These are phyloP conservation scores for Henningerozyma blattae DNA, from an alignment of 805 yeast genomes.

Conservation along the genomic window DNA sequence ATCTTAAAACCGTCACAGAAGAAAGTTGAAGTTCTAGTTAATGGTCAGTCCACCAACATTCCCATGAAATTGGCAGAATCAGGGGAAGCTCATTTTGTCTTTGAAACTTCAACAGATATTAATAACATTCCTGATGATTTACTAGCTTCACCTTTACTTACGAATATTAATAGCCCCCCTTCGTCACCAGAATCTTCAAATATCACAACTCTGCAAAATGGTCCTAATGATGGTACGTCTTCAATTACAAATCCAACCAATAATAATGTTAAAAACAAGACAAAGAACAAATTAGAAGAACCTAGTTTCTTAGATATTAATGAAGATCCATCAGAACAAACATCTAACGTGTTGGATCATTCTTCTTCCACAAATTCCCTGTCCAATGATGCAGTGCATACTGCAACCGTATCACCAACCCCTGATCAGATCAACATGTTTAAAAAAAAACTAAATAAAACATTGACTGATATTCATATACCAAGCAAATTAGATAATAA, in stretches of 20 bases:
- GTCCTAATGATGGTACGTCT: conserved; percentile 1
- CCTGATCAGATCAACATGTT: conserved; percentile 7
- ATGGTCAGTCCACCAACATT: conserved; percentile 65
- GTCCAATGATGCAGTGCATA: background rate
- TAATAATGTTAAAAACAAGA: background rate
- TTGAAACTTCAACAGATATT: conserved; percentile 57
- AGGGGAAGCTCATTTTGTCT: conserved; percentile 96
- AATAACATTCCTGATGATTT: conserved; percentile 61
- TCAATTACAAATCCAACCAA: too few relatives aligned
- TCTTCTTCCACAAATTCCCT: conserved; percentile 3
- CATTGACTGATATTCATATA: conserved; percentile 58
- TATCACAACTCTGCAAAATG: conserved; percentile 3
- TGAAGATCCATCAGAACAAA: background rate
- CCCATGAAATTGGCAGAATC: conserved; percentile 97
- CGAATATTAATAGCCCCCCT: conserved; percentile 54
- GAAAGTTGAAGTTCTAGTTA: conserved; percentile 80
- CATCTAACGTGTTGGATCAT: conserved; percentile 1
- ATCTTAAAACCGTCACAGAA: conserved; percentile 89
- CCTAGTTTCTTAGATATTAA: conserved; percentile 25
- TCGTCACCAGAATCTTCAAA: conserved; percentile 14
- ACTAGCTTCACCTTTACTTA: conserved; percentile 76
- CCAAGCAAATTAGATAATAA: conserved; percentile 80
- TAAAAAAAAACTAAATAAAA: conserved; percentile 41
- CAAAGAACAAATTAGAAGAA: conserved; percentile 14
- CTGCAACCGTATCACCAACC: background rate